Base-by-base conservation (phyloP, 306 rosid genomes). In the Vigna mungo region DNA sequence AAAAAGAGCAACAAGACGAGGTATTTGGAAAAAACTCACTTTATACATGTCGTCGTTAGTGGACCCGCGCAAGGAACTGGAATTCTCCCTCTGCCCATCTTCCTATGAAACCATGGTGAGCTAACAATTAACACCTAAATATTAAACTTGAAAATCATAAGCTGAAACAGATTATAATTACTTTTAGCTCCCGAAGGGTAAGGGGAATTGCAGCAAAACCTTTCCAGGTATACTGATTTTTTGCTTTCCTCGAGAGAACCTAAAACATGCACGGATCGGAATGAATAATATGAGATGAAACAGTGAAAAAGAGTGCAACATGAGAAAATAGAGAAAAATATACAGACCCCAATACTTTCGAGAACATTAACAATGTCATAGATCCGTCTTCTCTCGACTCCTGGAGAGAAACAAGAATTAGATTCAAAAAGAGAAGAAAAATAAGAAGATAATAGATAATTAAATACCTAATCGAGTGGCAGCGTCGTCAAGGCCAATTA, bases 331-430 rank as follows among this genome's bases (percentile, higher is more conserved):
- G 8, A 20, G 15, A 20, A 20, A 20, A 7, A 36, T 16, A 41
- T 36, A 9, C 86, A 4, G 0, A 94, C 97, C 86, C 97, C 99
- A 1, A 92, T 88, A 46, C 99, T 95, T 78, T 95, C 99, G 48
- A 92, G 56, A 9, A 95, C 97, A 27, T 95, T 95, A 46, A 95
- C 99, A 5, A 92, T 95, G 48, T 95, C 99, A 10, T 95, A 95
- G 82, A 95, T 95, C 88, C 99, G 88, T 58, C 99, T 84, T 74
- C 99, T 87, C 77, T 95, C 97, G 0, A 95, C 99, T 9, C 97
- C 98, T 91, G 80, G 27, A 49, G 9, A 49, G 16, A 43, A 71
- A 60, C 37, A 30, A n/a, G 0, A 11, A 4, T 71, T 65, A 69
- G 80, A 41, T 77, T 44, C 2, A 21, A 44, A 25, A 43, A 27